phyloP scores from a whole-genome alignment of 108 stramenopile genomes.

The Fragilariopsis cylindrus region DNA sequence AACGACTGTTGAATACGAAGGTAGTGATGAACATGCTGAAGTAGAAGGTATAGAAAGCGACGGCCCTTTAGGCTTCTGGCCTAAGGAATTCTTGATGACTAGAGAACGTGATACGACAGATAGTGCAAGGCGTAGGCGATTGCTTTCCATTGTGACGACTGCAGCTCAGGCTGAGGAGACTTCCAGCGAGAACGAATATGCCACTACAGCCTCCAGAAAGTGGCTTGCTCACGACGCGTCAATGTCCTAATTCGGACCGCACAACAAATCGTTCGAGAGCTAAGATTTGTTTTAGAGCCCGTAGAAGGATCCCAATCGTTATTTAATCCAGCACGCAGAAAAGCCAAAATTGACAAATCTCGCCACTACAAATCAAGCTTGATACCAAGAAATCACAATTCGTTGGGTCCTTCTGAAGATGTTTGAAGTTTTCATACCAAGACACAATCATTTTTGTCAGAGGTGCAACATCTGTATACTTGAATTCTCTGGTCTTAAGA shows the following conservation, averaged over 20 bases:
- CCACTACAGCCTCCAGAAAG: constrained; percentile 65
- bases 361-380: constrained; percentile 11
- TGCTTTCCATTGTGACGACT: constrained; percentile 13
- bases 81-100: constrained; percentile 61
- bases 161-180: constrained; percentile 15
- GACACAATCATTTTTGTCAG: constrained; percentile 85
- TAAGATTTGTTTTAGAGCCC: constrained; percentile 54
- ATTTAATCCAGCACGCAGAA: constrained; percentile 40
- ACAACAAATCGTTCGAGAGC: constrained; percentile 76
- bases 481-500: constrained; percentile 66
- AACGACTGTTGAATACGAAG: constrained; percentile 82
- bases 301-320: constrained; percentile 40
- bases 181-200: constrained; percentile 20
- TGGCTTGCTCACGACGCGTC: constrained; percentile 86
- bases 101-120: constrained; percentile 40
- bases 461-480: constrained; percentile 80
- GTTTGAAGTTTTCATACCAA: constrained; percentile 44
- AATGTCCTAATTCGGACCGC: constrained; percentile 73
- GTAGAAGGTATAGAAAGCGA: constrained; percentile 25
- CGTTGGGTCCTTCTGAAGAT: neutral
- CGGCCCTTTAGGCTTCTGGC: constrained; percentile 45
- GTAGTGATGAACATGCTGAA: constrained; percentile 51
- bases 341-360: neutral
- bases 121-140: constrained; percentile 26
- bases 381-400: neutral